Base-by-base conservation (phyloP, 2,329 filamentous ascomycete genomes). In the Beauveria sp. region DNA sequence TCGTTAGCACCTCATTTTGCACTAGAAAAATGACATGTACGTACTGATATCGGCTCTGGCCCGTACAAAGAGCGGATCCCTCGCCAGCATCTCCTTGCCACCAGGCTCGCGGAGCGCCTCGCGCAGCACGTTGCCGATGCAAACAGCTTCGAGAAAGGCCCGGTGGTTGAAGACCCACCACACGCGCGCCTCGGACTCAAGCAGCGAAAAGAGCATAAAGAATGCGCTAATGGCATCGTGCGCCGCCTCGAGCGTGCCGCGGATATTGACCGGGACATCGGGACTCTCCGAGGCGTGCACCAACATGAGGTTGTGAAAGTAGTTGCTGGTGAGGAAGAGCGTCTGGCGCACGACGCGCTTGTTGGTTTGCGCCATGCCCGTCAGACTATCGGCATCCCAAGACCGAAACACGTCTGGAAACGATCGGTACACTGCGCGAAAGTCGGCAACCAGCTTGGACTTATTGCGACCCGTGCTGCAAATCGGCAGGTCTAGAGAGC, bases 121-220 rank as follows among this genome's bases (percentile, higher is more conserved):
- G 46, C 79, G 76, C 62, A 88, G 71, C 26, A 87, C 80, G 64
- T 81, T 82, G 24, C 84, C 83, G 53, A 89, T 89, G 73, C 84
- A 90, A 69, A 87, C 72, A 38, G 88, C 88, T 76, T 93, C 89
- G 58, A 93, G 79, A 69, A 93, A 93, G 0, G 89, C 89, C 1
- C 90, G 79, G 70, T 93, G 90, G 71, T 91, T 90, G 66, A 92
- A 91, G 0, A 91, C 88, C 89, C 89, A 93, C 89, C 89, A 93
- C 1, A 92, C 89, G 16, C 86, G 82, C 1, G 88, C 88, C 75
- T 93, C 90, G 18, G 79, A 78, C 66, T 88, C 84, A 64, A 92
- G 86, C 14, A 90, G 75, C 43, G 77, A 78, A 73, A 87, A 90
- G 7, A 92, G 79, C 62, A 91, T 79, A 71, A 93, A 92, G 70